Evolutionary conservation across 306 rosid species (phyloP).

Genomic region (Cicer pinnatifidum): DNA sequence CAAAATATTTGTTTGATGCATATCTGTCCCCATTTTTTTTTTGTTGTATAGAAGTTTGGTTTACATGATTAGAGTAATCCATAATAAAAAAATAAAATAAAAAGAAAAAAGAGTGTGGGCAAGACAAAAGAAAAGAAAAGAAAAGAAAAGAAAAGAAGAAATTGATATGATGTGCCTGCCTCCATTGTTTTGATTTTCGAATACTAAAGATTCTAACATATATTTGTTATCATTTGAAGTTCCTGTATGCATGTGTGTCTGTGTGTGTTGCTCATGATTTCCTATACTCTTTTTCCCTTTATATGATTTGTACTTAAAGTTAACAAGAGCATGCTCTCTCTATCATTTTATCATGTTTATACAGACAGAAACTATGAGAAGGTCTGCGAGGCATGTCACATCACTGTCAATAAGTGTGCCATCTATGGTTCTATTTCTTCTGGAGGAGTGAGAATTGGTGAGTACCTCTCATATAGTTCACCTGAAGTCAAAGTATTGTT

Average conservation of each 20-base stretch:
- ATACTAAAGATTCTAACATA: constrained; percentile 29
- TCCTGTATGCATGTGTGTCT: not conserved
- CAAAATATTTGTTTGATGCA: not conserved
- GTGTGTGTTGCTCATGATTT: constrained; percentile 33
- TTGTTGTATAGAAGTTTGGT: constrained; percentile 6
- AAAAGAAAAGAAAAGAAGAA: constrained; percentile 7
- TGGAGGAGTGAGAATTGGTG: constrained; percentile 86
- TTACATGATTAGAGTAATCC: constrained; percentile 4
- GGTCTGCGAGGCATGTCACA: constrained; percentile 81
- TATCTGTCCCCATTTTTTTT: constrained; percentile 9
- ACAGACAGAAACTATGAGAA: constrained; percentile 77
- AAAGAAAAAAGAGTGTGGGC: not conserved
- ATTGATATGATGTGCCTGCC: not conserved
- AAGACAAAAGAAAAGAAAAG: not conserved
- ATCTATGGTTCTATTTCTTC: constrained; percentile 74
- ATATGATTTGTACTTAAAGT: constrained; percentile 26
- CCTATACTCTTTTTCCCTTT: constrained; percentile 4
- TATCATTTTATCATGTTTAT: constrained; percentile 37
- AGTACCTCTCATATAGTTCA: constrained; percentile 41
- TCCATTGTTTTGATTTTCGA: not conserved
- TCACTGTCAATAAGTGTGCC: constrained; percentile 75
- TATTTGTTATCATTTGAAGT: not conserved
- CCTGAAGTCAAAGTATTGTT: not conserved
- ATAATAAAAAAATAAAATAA: not conserved
- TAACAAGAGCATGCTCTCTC: constrained; percentile 43